Base-by-base conservation (phyloP, 352 stramenopile genomes). In the Halophytophthora batemanensis region DNA sequence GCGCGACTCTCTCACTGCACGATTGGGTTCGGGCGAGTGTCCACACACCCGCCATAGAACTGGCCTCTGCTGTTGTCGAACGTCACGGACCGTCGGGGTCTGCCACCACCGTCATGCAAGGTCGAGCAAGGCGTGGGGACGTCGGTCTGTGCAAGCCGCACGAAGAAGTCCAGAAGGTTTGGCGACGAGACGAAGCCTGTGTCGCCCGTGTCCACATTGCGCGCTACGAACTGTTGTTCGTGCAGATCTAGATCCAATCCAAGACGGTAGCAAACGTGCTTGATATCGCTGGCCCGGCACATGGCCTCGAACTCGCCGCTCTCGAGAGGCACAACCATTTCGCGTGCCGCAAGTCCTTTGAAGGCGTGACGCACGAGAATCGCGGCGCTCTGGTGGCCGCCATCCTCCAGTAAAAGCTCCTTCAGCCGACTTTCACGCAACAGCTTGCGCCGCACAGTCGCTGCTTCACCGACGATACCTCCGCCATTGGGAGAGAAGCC, bases 281-380 rank as follows among this genome's bases (percentile, higher is more conserved):
- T 89, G 45, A 91, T 56, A 54, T 91, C 78, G 35, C 50, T 74
- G 0, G 65, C 59, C 18, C 77, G 69, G 22, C 81, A 91, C 22
- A 73, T 84, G 15, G 76, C 66, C 45, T 89, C 81, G 35, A 78
- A 91, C 35, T 87, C 64, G 8, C 81, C 77, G 28, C 77, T 84
- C 25, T 86, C 74, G 14, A 87, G 75, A 0, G 76, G 73, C 11
- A 88, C 75, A 28, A 87, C 73, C 58, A 88, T 77, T 41, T 89
- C 78, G 1, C 77, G 59, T 1, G 77, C 56, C 18, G 74, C 67
- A 2, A 91, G 50, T 2, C 77, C 81, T 36, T 91, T 91, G 53
- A 88, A 91, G 4, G 77, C 77, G 17, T 91, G 81, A 11, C 81
- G 71, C 2, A 91, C 69, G 6, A 91, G 55, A 18, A 91, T 70